Evolutionary conservation across 78 protist genomes (phyloP).

Genomic region (Dictyostelium intermedium): DNA sequence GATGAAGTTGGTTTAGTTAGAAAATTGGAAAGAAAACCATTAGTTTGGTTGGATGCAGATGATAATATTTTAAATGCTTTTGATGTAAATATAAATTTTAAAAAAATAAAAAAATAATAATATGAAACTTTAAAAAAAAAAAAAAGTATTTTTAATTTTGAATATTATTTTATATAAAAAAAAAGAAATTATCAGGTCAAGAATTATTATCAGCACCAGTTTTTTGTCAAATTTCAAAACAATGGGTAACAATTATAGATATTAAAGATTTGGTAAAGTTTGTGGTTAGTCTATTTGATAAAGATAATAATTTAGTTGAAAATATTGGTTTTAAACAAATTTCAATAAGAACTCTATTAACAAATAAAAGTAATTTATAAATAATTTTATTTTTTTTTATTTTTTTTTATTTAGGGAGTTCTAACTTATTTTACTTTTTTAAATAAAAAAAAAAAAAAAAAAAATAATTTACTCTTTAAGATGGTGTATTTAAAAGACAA

Average conservation of each 20-base stretch:
- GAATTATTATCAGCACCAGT: constrained; percentile 49
- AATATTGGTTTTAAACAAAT: background rate
- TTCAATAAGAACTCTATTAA: constrained; percentile 29
- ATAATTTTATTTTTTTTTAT: background rate
- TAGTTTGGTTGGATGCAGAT: constrained; percentile 46
- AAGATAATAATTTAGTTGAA: constrained; percentile 14
- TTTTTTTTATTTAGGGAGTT: no score
- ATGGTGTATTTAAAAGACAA: background rate
- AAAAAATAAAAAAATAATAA: no score
- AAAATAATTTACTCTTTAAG: no score
- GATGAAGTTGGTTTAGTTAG: constrained; percentile 3
- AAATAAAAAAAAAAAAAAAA: no score
- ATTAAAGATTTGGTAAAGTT: constrained; percentile 29
- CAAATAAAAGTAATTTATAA: background rate
- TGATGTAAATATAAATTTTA: background rate
- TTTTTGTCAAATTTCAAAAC: background rate
- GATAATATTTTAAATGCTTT: constrained; percentile 20
- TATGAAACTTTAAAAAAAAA: no score
- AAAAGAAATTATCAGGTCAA: background rate
- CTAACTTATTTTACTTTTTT: no score
- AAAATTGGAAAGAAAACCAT: constrained; percentile 32
- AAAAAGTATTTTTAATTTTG: no score
- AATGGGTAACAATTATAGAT: constrained; percentile 55
- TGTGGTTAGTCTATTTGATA: constrained; percentile 37
- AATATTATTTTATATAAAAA: background rate